Evolutionary conservation across 495 filamentous ascomycete species (phyloP), one percentile per base, ranked within the genome.

Genomic region (Cairneyella variabilis): DNA sequence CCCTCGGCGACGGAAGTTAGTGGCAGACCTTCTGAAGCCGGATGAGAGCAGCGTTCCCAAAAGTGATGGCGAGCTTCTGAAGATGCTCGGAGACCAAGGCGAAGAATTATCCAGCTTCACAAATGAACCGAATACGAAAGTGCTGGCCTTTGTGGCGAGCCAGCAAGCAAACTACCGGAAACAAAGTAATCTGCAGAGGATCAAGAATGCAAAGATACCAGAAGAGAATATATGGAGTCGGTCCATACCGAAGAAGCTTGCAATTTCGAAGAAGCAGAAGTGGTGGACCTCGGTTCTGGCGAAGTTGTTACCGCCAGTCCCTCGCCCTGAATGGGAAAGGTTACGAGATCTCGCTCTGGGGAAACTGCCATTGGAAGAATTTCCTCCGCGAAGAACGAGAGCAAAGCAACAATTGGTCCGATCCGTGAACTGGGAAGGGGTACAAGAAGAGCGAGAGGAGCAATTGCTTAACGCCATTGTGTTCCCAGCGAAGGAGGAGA

Each of bases 241-340:
- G 3, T 78, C 80, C 0, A 62, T 88, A 38, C 60, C 82, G 0
- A 48, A 66, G 12, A 75, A 66, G 45, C 76, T 86, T 2, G 64
- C 64, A 30, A 66, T 71, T 37, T 87, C 86, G 47, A 82, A 86
- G 44, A 68, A 78, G 9, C 75, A 69, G 48, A 73, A 72, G 49
- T 83, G 80, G 73, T 91, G 87, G 69, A 73, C 69, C 0, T 30
- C 57, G 0, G 66, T 80, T 36, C 70, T 88, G 17, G 63, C 71
- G 0, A 75, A 73, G 39, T 59, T 89, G 3, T 65, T 87, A n/a
- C 88, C 91, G 6, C 93, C 93, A 1, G 57, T 97, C 0, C 83
- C 86, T 0, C 56, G 71, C 20, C 55, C 70, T 14, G 89, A 93
- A 53, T 88, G 86, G 72, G 67, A 78, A 22, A 60, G 74, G 27